Evolutionary conservation across 202 grass and related monocot species (phyloP).

Genomic region (Setaria viridis): DNA sequence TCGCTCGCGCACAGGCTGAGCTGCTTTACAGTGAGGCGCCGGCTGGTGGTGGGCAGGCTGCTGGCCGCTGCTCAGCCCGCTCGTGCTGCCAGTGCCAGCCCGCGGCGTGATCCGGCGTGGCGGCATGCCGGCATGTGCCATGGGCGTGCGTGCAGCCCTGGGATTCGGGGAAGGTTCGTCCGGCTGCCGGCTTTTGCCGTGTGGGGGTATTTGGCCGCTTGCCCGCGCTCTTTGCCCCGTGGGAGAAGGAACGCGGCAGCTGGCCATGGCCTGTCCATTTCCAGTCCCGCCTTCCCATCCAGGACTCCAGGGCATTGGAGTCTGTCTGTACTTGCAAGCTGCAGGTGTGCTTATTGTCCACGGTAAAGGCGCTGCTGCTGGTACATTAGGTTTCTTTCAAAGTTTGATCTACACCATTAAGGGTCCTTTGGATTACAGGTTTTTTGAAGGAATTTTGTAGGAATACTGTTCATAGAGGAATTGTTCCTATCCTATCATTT

Average conservation of each 20-base stretch:
- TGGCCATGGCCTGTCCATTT: neutral
- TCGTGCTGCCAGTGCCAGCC: neutral
- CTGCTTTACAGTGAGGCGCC: constrained; percentile 45
- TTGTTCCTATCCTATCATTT: too few relatives aligned
- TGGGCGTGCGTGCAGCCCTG: neutral
- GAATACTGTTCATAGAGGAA: too few relatives aligned
- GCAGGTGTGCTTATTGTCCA: neutral
- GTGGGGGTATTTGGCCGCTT: neutral
- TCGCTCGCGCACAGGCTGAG: neutral
- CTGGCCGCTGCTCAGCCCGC: neutral
- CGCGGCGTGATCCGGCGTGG: constrained; percentile 5
- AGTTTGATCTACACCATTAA: neutral
- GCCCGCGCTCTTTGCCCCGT: constrained; percentile 6
- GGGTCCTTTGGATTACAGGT: too few relatives aligned
- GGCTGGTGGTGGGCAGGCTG: neutral
- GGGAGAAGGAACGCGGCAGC: constrained; percentile 26
- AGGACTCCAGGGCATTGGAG: neutral
- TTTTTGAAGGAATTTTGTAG: too few relatives aligned
- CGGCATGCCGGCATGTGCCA: constrained; percentile 20
- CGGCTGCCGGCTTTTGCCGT: neutral
- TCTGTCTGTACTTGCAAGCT: neutral
- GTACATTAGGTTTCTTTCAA: neutral
- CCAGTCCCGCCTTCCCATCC: neutral
- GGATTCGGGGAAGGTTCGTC: constrained; percentile 43
- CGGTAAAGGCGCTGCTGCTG: neutral